Evolutionary conservation across 805 yeast genomes (phyloP), one percentile per base, ranked within the genome.

Genomic region (Starmerella davenportii): DNA sequence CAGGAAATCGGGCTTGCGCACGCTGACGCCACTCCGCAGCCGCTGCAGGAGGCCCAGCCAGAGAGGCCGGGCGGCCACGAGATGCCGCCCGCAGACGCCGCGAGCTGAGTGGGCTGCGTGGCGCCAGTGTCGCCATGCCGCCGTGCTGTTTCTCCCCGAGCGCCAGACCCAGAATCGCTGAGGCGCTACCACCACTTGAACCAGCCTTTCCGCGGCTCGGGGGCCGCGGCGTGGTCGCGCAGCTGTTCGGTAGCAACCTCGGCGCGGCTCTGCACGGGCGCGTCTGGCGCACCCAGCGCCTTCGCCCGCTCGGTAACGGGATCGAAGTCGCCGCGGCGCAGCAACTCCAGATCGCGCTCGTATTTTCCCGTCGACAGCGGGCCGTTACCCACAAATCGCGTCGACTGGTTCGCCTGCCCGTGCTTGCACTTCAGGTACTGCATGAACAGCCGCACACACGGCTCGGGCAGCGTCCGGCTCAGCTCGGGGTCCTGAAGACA

Each of bases 321-420:
- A 53, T 85, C 76, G 53, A 79, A 84, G 41, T 87, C 68, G 1
- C 98, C 98, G 2, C 65, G 58, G 1, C 82, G 73, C 42, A 87
- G 62, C 43, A 79, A 76, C 30, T 75, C 82, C 47, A 78, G 79
- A 38, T 81, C 80, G 42, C 81, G 87, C 51, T 85, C 95, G 58
- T 79, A 87, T 53, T 77, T 78, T 0, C 98, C 98, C 5, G 93
- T 80, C 11, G 94, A 81, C 32, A 80, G 61, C 0, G 95, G 84
- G 1, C 93, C 98, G 53, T 87, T 87, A 3, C 96, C 96, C 53
- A 82, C 67, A 61, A 87, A 79, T 48, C 98, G 69, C 56, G 82
- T 85, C 32, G 59, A 60, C 82, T 84, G 79, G 51, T 85, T 95
- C 38, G 85, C 79, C 52, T 77, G 76, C 11, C 96, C 96, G 51